Base-by-base conservation (phyloP, 1,139 yeast genomes). In the Protomyces gravidus region DNA sequence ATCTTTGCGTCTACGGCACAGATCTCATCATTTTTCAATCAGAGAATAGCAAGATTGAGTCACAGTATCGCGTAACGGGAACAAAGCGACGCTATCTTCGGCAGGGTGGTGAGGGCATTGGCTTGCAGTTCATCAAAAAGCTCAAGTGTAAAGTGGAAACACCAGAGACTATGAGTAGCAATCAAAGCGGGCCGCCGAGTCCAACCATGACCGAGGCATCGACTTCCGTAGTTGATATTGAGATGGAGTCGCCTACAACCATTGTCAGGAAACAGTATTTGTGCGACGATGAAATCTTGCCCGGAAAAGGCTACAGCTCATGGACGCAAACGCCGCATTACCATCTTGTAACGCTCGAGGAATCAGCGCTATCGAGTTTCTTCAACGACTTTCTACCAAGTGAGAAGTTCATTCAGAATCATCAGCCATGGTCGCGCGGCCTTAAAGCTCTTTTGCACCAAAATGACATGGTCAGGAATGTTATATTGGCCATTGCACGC, bases 121-220 rank as follows among this genome's bases (percentile, higher is more conserved):
- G 17, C 11, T 19, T 19, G 19, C 23, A 36, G 21, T 5, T 36
- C 25, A 36, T 36, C 3, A 36, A 36, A 11, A 36, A 36, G 42
- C 42, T 36, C 21, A 36, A 36, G 42, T 36, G 42, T 36, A 36
- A 36, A 15, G 42, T 36, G 21, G 42, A 36, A 36, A 36, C 42
- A 11, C 42, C 42, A 36, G 42, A 36, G 42, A 36, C 42, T 5
- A 36, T 36, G 42, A 36, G 42, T 23, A 36, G 17, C 9, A 36
- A n/a, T 36, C 19, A n/a, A 7, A 17, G 42, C 5, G 42, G 21
- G 21, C 42, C 42, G 23, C 23, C 42, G 19, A 36, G 42, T 36
- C 42, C 42, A 5, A 36, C 42, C 11, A 15, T 36, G 40, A 36
- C 42, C 19, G 42, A 36, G 9, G 42, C 42, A n/a, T 36, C 42